A percentile compares a stretch with the other conserved stretches of the same genome.
Evolutionary conservation across 1,284 basidiomycete genomes (phyloP).

Genomic region (Serendipita sp.): DNA sequence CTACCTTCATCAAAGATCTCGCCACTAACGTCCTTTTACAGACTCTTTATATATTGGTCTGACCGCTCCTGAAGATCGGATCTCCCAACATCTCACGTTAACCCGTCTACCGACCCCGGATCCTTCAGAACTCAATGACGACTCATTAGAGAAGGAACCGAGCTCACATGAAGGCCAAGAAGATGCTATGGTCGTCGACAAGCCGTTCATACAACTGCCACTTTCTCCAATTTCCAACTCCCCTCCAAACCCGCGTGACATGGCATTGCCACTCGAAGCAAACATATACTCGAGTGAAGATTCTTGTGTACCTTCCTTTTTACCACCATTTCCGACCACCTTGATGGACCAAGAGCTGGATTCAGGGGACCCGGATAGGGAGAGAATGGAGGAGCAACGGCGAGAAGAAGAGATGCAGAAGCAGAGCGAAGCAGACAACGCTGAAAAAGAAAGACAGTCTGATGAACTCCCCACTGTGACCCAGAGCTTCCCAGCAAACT

Average conservation of each 20-base stretch:
- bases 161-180: not conserved
- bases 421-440: not conserved
- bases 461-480: not conserved
- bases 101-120: not conserved
- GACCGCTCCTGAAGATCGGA: not conserved
- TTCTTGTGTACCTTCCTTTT: not conserved
- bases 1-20: not conserved
- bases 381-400: not conserved
- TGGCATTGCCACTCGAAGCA: not conserved
- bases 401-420: conserved; percentile 3
- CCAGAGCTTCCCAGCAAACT: conserved; percentile 4
- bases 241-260: not conserved
- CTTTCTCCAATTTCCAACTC: not conserved
- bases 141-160: too few species aligned
- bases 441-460: not conserved
- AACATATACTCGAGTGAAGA: not conserved
- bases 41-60: not conserved
- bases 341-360: not conserved
- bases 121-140: too few species aligned
- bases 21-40: not conserved
- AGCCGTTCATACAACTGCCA: conserved; percentile 1
- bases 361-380: not conserved
- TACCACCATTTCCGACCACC: conserved; percentile 5
- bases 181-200: not conserved
- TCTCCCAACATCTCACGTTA: not conserved